A percentile compares a stretch with the other conserved stretches of the same genome.
Conservation (phyloP, 805 yeast genomes). For the Yarrowia sp. region DNA sequence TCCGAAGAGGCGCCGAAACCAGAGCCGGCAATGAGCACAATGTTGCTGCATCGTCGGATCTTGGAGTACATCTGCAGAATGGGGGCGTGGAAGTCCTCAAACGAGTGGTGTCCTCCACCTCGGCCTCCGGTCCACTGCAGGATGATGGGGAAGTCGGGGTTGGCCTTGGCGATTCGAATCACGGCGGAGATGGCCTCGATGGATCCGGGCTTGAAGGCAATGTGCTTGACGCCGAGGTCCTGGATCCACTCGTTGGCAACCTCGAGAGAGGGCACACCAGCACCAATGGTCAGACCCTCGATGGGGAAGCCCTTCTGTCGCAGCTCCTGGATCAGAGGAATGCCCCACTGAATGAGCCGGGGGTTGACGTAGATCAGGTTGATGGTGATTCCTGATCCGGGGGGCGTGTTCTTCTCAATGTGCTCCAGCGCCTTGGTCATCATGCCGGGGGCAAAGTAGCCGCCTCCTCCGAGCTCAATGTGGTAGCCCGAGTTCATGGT, state of each 20-base stretch:
- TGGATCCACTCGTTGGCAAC: slow-evolving; percentile 96
- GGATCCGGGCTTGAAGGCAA: slow-evolving; percentile 97
- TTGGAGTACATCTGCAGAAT: slow-evolving; percentile 91
- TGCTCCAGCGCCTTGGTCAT: slow-evolving; percentile 74
- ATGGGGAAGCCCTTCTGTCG: slow-evolving; percentile 93
- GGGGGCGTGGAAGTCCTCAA: slow-evolving; percentile 98
- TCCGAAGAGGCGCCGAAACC: slow-evolving; percentile 98
- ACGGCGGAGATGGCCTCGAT: slow-evolving; percentile 86
- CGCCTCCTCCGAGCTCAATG: slow-evolving; percentile 99
- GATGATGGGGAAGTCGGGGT: slow-evolving; percentile 94
- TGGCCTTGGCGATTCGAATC: slow-evolving; percentile 88
- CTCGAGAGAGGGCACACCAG: slow-evolving; percentile 98
- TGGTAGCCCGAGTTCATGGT: slow-evolving; percentile 95
- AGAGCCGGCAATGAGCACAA: slow-evolving; percentile 91
- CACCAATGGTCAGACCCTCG: slow-evolving; percentile 95
- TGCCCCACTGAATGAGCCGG: slow-evolving; percentile 97
- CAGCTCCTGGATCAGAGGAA: slow-evolving; percentile 86
- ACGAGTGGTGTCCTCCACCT: slow-evolving; percentile 99
- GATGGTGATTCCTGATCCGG: slow-evolving; percentile 88
- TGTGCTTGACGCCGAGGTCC: slow-evolving; percentile 85
- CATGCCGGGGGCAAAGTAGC: slow-evolving; percentile 73
- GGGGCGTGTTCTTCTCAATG: slow-evolving; percentile 64
- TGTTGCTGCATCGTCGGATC: slow-evolving; percentile 87
- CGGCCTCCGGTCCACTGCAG: slow-evolving; percentile 99
- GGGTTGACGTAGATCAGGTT: slow-evolving; percentile 96